Percentiles rank a stretch among this genome's conserved stretches.
Conservation (phyloP, 495 filamentous ascomycete genomes). For the Parachaetomium inaequale region DNA sequence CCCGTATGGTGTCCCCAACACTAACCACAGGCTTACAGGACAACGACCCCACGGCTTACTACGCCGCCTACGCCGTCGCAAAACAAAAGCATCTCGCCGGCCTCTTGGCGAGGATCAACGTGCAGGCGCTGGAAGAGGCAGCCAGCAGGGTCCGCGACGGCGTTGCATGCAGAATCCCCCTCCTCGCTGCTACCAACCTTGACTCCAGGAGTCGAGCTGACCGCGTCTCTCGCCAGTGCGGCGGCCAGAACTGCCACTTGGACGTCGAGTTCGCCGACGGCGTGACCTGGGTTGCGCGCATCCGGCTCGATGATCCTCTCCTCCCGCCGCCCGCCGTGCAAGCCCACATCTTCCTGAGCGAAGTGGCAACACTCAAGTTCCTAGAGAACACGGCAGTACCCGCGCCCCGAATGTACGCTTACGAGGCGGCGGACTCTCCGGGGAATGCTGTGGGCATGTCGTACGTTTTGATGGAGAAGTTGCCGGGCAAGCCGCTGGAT, state of each 20-base stretch:
- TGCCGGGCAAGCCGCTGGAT: slow-evolving; percentile 33
- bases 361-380: slow-evolving; percentile 40
- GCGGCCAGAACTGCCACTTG: slow-evolving; percentile 26
- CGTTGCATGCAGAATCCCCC: too few relatives aligned
- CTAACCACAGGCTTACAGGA: too few relatives aligned
- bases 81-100: too few relatives aligned
- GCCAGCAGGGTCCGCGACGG: too few relatives aligned
- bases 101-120: too few relatives aligned
- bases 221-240: background rate
- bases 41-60: too few relatives aligned
- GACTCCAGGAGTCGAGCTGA: too few relatives aligned
- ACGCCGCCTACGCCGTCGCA: too few relatives aligned
- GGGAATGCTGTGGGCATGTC: slow-evolving; percentile 33
- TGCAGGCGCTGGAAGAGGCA: too few relatives aligned
- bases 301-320: slow-evolving; percentile 15
- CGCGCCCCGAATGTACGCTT: slow-evolving; percentile 26
- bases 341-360: slow-evolving; percentile 33
- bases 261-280: slow-evolving; percentile 29
- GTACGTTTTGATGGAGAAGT: slow-evolving; percentile 43
- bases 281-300: slow-evolving; percentile 32
- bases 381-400: slow-evolving; percentile 35
- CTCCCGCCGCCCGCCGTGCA: slow-evolving; percentile 16
- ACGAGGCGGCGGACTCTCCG: slow-evolving; percentile 20
- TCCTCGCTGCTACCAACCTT: too few relatives aligned
- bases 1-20: too few relatives aligned